phyloP scores from a whole-genome alignment of 495 filamentous ascomycete genomes.

The Neurospora discreta region DNA sequence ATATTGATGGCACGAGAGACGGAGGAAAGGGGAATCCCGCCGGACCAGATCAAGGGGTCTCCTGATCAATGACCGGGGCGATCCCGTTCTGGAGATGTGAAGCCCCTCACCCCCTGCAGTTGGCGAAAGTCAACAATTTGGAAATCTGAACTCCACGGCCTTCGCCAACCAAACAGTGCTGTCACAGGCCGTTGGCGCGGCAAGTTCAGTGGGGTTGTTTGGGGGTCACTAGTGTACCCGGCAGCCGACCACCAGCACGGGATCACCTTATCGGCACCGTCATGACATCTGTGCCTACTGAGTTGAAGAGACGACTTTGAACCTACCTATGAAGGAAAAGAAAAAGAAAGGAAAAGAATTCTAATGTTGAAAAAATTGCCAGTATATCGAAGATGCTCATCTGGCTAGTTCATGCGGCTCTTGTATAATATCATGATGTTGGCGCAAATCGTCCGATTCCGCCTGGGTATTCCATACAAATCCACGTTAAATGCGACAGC shows the following conservation, averaged over 20 bases:
- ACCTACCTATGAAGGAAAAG: too few relatives aligned
- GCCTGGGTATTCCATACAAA: not conserved
- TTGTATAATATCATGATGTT: not conserved
- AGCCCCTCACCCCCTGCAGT: not conserved
- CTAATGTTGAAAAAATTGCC: not conserved
- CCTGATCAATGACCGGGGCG: not conserved
- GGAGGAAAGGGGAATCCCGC: not conserved
- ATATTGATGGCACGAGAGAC: not conserved
- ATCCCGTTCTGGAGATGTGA: not conserved
- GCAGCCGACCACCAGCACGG: not conserved
- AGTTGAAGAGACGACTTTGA: not conserved
- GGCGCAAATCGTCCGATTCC: not conserved
- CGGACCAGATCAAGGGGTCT: not conserved
- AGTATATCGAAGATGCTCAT: not conserved
- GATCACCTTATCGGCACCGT: not conserved
- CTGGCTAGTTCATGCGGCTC: not conserved
- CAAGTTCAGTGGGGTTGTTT: not conserved
- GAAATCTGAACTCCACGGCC: not conserved
- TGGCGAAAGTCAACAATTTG: not conserved
- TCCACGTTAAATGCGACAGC: not conserved
- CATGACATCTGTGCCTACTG: not conserved
- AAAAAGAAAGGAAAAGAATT: not conserved
- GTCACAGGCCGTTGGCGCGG: not conserved
- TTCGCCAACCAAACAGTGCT: not conserved
- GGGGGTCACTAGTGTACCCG: not conserved